A percentile compares a stretch with the other conserved stretches of the same genome.
Conservation (phyloP, 1,284 basidiomycete genomes). For the Trichosporon sp. region DNA sequence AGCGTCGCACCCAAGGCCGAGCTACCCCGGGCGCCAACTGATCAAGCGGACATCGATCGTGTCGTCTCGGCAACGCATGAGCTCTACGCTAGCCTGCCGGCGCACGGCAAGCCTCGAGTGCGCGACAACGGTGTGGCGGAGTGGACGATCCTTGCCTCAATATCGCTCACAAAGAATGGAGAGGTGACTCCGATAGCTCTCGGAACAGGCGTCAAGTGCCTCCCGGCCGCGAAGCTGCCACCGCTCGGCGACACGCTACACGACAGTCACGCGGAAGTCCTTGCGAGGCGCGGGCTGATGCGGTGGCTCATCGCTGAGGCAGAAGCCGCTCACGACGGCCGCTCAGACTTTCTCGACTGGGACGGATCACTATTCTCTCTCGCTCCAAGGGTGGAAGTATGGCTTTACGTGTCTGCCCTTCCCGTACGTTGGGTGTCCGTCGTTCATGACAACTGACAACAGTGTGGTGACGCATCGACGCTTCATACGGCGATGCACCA, state of each 20-base stretch:
- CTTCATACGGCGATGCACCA: constrained; percentile 66
- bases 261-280: constrained; percentile 84
- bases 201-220: constrained; percentile 80
- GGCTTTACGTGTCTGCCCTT: constrained; percentile 80
- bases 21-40: neutral
- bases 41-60: neutral
- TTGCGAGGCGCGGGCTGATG: constrained; percentile 70
- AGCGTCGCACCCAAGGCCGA: neutral
- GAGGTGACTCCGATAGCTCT: constrained; percentile 59
- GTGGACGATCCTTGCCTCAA: constrained; percentile 49
- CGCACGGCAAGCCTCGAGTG: constrained; percentile 40
- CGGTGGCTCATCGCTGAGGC: constrained; percentile 77
- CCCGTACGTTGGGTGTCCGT: constrained; percentile 60
- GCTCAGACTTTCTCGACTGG: constrained; percentile 12
- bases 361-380: constrained; percentile 51
- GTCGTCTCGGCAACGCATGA: constrained; percentile 8
- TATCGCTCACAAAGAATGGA: constrained; percentile 19
- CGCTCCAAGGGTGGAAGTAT: constrained; percentile 53
- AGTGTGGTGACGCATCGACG: constrained; percentile 87
- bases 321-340: constrained; percentile 24
- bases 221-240: constrained; percentile 63
- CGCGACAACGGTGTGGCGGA: constrained; percentile 42
- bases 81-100: constrained; percentile 34
- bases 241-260: constrained; percentile 72
- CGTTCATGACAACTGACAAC: constrained; percentile 5